Base-by-base conservation (phyloP, 805 yeast genomes). In the Priceomyces castillae region DNA sequence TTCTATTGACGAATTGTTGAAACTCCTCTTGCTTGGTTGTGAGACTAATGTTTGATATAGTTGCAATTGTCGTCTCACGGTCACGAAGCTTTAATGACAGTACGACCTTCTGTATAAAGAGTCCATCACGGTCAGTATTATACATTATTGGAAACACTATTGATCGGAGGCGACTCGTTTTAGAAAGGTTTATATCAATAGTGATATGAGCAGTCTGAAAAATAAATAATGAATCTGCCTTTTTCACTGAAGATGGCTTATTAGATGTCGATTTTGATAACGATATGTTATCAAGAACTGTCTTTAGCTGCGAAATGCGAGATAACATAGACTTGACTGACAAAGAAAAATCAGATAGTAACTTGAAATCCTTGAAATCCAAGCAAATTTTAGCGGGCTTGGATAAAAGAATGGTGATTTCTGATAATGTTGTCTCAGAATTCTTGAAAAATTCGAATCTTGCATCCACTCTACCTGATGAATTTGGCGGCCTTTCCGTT, bases 391-490 rank as follows among this genome's bases (percentile, higher is more conserved):
- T 40, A 0, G 75, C 72, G 0, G 64, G 58, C 45, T 79, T 79
- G 0, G 81, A 68, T 16, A 75, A 57, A 2, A 79, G 54, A 0
- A 73, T 22, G 0, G 80, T 74, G 15, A 67, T 57, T 33, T 73
- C 73, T 0, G 57, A 43, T 3, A 33, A 7, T 2, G 41, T 40
- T 3, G 49, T 48, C 9, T 47, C 58, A 1, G 34, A 1, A 9
- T 50, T 56, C 7, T 56, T 46, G 38, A 71, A 68, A 17, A 71
- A 44, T 53, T 82, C 86, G 54, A 81, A 77, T 26, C 82, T 54
- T 2, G 82, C 38, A 49, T 82, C 87, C 5, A 76, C 74, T 33
- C 70, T 71, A 1, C 51, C 39, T 15, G 48, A 18, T 4, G 42
- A 15, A 4, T 52, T 46, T 15, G 47, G 23, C 2, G 44, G 15